Conservation (phyloP, 768 basidiomycete genomes). For the Punctularia strigosozonata region DNA sequence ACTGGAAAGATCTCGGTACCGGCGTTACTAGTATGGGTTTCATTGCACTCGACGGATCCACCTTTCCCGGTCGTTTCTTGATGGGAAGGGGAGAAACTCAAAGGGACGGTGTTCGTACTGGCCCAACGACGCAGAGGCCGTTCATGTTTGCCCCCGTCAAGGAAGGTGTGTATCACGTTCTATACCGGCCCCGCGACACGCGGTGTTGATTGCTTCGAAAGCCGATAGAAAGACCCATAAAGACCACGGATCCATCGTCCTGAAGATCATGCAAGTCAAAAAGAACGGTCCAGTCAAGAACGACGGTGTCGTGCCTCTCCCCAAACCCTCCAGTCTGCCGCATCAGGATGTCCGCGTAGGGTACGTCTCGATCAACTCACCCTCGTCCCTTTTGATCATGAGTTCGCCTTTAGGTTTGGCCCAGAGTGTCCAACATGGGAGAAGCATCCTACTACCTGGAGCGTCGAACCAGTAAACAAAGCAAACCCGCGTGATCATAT, state of each 20-base stretch:
- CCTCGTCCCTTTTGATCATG: conserved; percentile 3
- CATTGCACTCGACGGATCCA: conserved; percentile 52
- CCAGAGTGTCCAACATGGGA: conserved; percentile 23
- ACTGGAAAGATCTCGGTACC: conserved; percentile 54
- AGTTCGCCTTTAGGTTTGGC: conserved; percentile 31
- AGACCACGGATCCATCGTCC: conserved; percentile 39
- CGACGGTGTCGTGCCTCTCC: conserved; percentile 23
- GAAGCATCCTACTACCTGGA: conserved; percentile 43
- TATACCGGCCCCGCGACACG: not conserved
- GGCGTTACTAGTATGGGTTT: conserved; percentile 42
- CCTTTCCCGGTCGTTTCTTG: conserved; percentile 52
- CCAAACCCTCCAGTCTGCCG: conserved; percentile 23
- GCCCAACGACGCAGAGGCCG: conserved; percentile 38
- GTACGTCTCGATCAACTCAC: conserved; percentile 19
- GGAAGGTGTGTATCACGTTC: conserved; percentile 20
- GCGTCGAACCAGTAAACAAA: conserved; percentile 34
- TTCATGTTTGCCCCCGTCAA: conserved; percentile 42
- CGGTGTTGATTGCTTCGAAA: not conserved
- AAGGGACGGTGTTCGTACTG: conserved; percentile 43
- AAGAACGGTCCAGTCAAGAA: conserved; percentile 30
- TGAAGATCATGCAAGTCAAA: conserved; percentile 33
- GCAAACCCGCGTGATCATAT: conserved; percentile 34
- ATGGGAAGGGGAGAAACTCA: conserved; percentile 41
- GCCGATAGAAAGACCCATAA: not conserved
- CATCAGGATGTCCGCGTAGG: conserved; percentile 33